Base-by-base conservation (phyloP, 306 rosid species). In the Crotalaria pallida region DNA sequence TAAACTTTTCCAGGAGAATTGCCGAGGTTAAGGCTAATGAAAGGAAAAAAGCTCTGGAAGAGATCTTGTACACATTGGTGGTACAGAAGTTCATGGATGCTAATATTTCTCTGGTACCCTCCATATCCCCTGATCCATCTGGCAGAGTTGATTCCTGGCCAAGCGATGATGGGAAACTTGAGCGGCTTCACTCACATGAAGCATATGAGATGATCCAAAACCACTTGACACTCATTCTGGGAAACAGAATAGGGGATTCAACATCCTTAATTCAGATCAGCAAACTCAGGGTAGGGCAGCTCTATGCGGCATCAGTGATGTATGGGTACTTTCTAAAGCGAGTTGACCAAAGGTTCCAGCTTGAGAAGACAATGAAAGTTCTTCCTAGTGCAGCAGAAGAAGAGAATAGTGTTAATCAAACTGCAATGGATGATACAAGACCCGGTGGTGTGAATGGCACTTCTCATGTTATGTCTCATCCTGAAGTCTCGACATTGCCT, bases 41-140 rank as follows among this genome's bases (percentile, higher is more conserved):
- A 71, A 84, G 96, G 83, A 88, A 71, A 65, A 82, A 83, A 67
- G 83, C 84, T 34, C 71, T 94, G 43, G 97, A 94, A 79, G 99
- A 91, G 88, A 95, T 91, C 51, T 79, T 95, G 73, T 91, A 94
- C 34, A 80, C 92, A 2, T 53, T 95, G 85, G 89, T 91, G 64
- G 97, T 95, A 71, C 96, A 95, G 83, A 95, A 95, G 78, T 95
- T 95, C 86, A 83, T 95, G 89, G 97, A 86, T 77, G 89, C 96
- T 22, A 82, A 84, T 64, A 82, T 95, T 71, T 85, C 96, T 66
- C 41, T 95, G 79, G 74, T 83, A 50, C 89, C 97, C 24, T 80
- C 96, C 15, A 67, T 89, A 34, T 45, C 72, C 58, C 84, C 88
- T 0, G 89, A 87, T 65, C 53, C 64, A 72, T 77, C 96, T 58